phyloP scores from a whole-genome alignment of 148 eudicot genomes.

The Fallopia convolvulus region DNA sequence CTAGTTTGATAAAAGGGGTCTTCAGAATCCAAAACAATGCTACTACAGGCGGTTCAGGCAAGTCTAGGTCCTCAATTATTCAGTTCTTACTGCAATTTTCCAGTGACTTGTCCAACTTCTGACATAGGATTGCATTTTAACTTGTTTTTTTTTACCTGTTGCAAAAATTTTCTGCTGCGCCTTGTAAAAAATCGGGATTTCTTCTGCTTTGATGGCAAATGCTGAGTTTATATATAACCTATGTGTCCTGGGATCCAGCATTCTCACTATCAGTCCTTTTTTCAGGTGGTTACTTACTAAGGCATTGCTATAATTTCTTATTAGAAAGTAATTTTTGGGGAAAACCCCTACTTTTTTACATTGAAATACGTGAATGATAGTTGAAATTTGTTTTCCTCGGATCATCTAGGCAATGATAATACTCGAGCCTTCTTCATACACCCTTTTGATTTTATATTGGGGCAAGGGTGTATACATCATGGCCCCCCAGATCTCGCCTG shows the following conservation, averaged over 20 bases:
- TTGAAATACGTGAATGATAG: no score
- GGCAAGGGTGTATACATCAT: no score
- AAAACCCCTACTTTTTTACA: no score
- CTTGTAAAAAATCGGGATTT: slow-evolving; percentile 7
- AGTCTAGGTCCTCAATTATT: slow-evolving; percentile 49
- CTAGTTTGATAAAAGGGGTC: slow-evolving; percentile 69
- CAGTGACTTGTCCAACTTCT: slow-evolving; percentile 54
- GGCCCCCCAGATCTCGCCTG: no score
- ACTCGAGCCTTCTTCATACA: no score
- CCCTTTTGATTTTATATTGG: no score
- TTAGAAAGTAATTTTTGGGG: no score
- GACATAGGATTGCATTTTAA: slow-evolving; percentile 11
- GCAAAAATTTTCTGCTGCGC: not conserved
- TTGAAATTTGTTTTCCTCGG: no score
- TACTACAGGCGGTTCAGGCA: slow-evolving; percentile 21
- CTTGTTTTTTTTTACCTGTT: not conserved
- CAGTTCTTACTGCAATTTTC: slow-evolving; percentile 62
- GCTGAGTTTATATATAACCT: slow-evolving; percentile 3
- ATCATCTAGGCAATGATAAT: no score
- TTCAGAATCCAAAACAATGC: slow-evolving; percentile 40
- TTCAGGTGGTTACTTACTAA: no score
- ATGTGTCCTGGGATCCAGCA: not conserved
- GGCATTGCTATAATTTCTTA: no score
- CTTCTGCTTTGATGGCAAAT: not conserved
- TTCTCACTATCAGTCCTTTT: not conserved